Evolutionary conservation across 495 filamentous ascomycete species (phyloP).

Genomic region (Astrocystis sublimbata): DNA sequence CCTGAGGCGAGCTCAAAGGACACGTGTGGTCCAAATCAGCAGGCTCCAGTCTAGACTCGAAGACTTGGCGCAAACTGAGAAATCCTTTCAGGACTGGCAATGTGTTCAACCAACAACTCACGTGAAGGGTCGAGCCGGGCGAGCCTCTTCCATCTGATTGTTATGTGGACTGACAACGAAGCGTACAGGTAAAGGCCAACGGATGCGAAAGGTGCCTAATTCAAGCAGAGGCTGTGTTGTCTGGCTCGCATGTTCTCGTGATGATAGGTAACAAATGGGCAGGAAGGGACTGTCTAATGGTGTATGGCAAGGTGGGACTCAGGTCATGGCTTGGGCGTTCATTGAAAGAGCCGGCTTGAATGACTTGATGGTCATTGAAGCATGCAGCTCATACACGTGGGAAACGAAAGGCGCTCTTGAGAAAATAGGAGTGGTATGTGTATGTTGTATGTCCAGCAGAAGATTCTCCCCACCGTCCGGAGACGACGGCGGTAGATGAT

Average conservation of each 20-base stretch:
- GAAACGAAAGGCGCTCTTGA: neutral
- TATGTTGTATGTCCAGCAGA: too few species aligned
- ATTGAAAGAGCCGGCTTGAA: neutral
- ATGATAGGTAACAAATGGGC: neutral
- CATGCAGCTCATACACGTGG: too few species aligned
- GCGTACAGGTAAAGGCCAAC: neutral
- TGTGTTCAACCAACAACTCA: slow-evolving; percentile 1
- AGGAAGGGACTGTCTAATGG: neutral
- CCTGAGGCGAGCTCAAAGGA: slow-evolving; percentile 19
- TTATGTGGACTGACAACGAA: too few species aligned
- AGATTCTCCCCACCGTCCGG: neutral
- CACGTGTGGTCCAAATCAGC: neutral
- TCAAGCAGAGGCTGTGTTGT: neutral
- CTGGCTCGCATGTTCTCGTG: neutral
- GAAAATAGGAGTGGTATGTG: neutral
- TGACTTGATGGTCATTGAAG: slow-evolving; percentile 1
- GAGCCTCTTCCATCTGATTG: too few species aligned
- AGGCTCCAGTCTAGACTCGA: slow-evolving; percentile 16
- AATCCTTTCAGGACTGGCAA: slow-evolving; percentile 6
- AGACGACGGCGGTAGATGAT: neutral
- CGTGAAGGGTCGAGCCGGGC: neutral
- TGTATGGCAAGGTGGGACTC: neutral
- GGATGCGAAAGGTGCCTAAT: neutral
- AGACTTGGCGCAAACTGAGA: slow-evolving; percentile 16
- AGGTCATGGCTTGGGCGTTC: neutral